Conservation (phyloP, 139 green algal species). For the Micractinium sp. region DNA sequence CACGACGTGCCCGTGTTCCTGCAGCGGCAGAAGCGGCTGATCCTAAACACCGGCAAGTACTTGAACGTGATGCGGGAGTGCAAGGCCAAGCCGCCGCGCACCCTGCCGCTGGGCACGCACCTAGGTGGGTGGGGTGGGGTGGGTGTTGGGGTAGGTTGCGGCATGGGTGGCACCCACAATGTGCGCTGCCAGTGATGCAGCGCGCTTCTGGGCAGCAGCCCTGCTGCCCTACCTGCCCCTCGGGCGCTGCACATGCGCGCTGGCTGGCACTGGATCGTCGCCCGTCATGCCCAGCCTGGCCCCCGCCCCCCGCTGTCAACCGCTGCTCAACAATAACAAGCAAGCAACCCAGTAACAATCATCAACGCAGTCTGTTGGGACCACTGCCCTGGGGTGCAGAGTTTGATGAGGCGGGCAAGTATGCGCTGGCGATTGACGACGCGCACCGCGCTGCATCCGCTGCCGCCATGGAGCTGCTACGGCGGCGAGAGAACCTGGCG, state of each 20-base stretch:
- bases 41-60: constrained; percentile 89
- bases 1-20: constrained; percentile 83
- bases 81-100: constrained; percentile 50
- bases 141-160: neutral
- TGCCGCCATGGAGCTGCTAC: constrained; percentile 74
- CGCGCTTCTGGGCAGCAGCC: neutral
- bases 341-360: neutral
- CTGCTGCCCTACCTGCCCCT: no score
- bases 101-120: constrained; percentile 45
- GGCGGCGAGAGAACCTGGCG: constrained; percentile 51
- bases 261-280: neutral
- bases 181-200: neutral
- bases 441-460: constrained; percentile 58
- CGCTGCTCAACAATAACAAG: neutral
- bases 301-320: neutral
- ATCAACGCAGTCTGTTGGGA: neutral
- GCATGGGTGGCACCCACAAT: neutral
- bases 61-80: constrained; percentile 88
- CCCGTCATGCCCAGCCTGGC: neutral
- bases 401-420: constrained; percentile 59
- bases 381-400: constrained; percentile 13
- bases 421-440: constrained; percentile 48
- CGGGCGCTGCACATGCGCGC: no score
- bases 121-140: constrained; percentile 35
- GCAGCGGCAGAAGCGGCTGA: constrained; percentile 36